Evolutionary conservation across 2,329 filamentous ascomycete genomes (phyloP), one percentile per base, ranked within the genome.

Genomic region (Aureobasidium sp.): DNA sequence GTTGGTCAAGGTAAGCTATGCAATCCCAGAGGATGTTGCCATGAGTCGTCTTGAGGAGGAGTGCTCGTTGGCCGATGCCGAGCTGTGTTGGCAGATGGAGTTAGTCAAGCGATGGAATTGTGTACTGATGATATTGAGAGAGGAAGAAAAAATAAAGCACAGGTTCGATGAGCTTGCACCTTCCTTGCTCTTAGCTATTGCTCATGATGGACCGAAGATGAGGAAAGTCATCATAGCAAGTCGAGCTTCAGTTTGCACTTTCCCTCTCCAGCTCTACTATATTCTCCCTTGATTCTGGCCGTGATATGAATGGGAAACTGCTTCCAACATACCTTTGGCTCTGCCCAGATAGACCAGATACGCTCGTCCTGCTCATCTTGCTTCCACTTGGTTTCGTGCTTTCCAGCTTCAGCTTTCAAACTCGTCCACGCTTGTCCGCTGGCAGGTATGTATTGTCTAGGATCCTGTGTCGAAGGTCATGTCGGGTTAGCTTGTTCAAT

Each of bases 11-110:
- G 66, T 85, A 84, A 0, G 88, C 82, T 62, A 94, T 78, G 65
- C 87, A 85, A 73, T 94, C 90, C 90, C 90, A 95, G 1, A 94
- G 81, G 1, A 94, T 74, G 70, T 92, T 92, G 0, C 89, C 89
- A 0, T 73, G 63, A 0, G 82, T 77, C 0, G 88, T 90, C 55
- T 80, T 78, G 13, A 93, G 76, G 2, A 95, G 77, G 51, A 91
- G 80, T 23, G 86, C 86, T 36, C 90, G 82, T 73, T 94, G 87
- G 0, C 89, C 89, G 65, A 94, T 94, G 60, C 79, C 89, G 64
- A 91, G 76, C 71, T 86, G n/a, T 20, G 3, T 27, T 7, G 2
- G 6, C 1, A 17, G 2, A 27, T 17, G 5, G 2, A 48, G 26
- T 48, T 9, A 29, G 26, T 48, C 6, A 29, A 6, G 46, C 15